These are phyloP conservation scores for Elsinoe australis DNA, from an alignment of 2,329 filamentous ascomycete genomes.

Conservation along the genomic window DNA sequence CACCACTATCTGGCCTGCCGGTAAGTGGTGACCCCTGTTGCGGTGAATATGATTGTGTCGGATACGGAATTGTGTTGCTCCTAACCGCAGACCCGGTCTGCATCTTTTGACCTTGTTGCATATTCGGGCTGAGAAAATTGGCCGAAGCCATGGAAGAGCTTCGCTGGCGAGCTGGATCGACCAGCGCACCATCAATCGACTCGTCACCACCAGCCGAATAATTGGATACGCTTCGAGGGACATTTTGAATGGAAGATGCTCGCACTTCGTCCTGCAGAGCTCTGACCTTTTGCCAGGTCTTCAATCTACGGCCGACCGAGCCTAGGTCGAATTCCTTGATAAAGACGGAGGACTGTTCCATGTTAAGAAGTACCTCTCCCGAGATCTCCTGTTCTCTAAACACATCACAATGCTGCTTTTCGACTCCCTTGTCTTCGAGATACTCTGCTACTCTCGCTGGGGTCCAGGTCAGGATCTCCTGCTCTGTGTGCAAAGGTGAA, in stretches of 20 bases:
- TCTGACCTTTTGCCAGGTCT: constrained; percentile 97
- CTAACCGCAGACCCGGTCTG: not conserved
- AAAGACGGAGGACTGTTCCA: constrained; percentile 92
- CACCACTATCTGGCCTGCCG: constrained; percentile 27
- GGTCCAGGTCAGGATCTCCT: constrained; percentile 73
- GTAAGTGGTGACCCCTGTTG: constrained; percentile 22
- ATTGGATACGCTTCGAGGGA: constrained; percentile 34
- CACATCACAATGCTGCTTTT: constrained; percentile 83
- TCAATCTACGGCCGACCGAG: constrained; percentile 77
- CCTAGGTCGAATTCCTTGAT: constrained; percentile 93
- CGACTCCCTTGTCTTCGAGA: constrained; percentile 74
- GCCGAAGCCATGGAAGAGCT: constrained; percentile 34
- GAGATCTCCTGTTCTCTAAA: constrained; percentile 94
- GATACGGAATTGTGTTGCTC: constrained; percentile 9
- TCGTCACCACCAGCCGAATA: constrained; percentile 34
- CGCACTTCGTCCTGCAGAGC: constrained; percentile 79
- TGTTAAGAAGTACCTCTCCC: constrained; percentile 83
- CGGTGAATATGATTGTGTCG: not conserved
- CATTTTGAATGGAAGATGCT: constrained; percentile 42
- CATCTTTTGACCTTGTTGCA: constrained; percentile 15
- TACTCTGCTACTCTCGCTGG: constrained; percentile 81
- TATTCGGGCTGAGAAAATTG: constrained; percentile 3
- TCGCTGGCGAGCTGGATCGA: constrained; percentile 40
- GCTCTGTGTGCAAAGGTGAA: constrained; percentile 57
- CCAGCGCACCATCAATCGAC: constrained; percentile 30